phyloP scores from a whole-genome alignment of 441 rosid genomes.

The Sinapis alba region DNA sequence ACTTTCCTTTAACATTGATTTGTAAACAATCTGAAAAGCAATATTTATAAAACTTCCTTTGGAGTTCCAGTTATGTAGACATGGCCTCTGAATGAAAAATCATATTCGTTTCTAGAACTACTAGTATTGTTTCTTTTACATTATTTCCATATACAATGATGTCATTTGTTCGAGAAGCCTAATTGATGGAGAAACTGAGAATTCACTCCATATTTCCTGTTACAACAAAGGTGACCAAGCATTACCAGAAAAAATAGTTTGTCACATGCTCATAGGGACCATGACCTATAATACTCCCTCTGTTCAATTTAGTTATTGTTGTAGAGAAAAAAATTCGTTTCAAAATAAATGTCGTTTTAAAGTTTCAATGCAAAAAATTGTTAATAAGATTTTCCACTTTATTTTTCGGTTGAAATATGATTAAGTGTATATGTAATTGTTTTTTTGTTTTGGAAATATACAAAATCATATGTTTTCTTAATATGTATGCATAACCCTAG shows the following conservation, averaged over 20 bases:
- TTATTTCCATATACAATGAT: not conserved
- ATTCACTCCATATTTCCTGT: not conserved
- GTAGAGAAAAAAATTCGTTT: no score
- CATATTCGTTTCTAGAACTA: not conserved
- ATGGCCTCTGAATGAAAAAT: not conserved
- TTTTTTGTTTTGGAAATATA: no score
- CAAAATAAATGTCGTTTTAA: no score
- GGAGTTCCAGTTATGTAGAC: not conserved
- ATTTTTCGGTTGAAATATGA: no score
- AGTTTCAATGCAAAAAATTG: no score
- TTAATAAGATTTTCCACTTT: no score
- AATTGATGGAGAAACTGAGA: not conserved
- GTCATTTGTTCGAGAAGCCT: not conserved
- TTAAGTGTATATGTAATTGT: no score
- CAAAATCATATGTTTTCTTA: no score
- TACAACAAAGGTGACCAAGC: not conserved
- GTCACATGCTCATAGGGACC: not conserved
- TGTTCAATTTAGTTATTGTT: no score
- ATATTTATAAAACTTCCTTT: not conserved
- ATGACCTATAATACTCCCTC: not conserved
- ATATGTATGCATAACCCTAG: no score
- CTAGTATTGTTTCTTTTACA: not conserved
- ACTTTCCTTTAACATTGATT: not conserved
- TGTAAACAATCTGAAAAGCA: not conserved
- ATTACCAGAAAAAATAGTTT: not conserved